Evolutionary conservation across 441 rosid genomes (phyloP), one percentile per base, ranked within the genome.

Genomic region (Capsella rubella): DNA sequence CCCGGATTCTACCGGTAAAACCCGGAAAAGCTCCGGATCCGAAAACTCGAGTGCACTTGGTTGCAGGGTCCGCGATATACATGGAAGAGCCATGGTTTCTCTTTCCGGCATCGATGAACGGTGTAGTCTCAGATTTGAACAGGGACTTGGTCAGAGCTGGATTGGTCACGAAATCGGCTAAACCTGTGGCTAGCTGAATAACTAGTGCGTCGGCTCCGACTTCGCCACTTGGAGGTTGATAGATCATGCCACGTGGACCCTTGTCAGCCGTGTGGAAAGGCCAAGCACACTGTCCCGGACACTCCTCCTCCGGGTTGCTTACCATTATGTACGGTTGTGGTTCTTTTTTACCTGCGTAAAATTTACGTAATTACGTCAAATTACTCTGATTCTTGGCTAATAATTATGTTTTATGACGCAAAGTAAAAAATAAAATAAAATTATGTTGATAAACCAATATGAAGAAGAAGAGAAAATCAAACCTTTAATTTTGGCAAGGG

Each of bases 211-310:
- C 96, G 0, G 87, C 91, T 10, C 82, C 91, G 13, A 87, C 18
- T 16, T 87, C 84, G 0, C 83, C 84, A 43, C 71, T 88, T 21
- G 96, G 90, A 2, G 96, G 89, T 76, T 73, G 78, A 64, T 85
- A 73, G 1, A 75, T 69, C 69, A 75, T 52, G 0, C 87, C 90
- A 43, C 21, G 71, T 12, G 87, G 91, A 47, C 84, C 87, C 2
- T 21, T 27, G 10, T 78, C 77, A 0, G 87, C 54, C 53, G 11
- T 74, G 64, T 74, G 78, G 80, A 90, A 90, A 2, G 96, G 96
- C 90, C 92, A 89, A 0, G 84, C 89, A 53, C 96, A 90, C 10
- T 69, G 68, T 27, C 83, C 90, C 0, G 93, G 96, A 75, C 96
- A 90, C 71, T 84, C 83, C 1, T 34, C 58, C 76, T 82, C 86